Conservation (phyloP, 164 flowering plant genomes). For the Vitis amurensis region DNA sequence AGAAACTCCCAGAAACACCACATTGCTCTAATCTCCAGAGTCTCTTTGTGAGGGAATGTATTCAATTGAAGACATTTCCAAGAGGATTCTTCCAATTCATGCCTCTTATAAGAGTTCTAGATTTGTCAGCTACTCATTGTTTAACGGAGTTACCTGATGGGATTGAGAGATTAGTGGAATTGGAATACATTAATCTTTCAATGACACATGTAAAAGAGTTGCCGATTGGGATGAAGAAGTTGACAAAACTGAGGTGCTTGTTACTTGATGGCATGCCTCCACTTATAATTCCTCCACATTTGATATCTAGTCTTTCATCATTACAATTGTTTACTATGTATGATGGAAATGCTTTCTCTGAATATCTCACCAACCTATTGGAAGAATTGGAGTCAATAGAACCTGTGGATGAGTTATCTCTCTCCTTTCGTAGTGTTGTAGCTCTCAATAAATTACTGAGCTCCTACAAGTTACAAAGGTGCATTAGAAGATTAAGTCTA, state of each 20-base stretch:
- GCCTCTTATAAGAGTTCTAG: conserved; percentile 3
- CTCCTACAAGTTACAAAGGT: too few species aligned
- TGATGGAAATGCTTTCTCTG: too few species aligned
- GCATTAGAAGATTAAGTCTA: too few species aligned
- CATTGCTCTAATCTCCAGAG: background rate
- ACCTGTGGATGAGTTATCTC: background rate
- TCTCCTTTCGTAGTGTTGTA: background rate
- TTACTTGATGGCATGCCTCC: background rate
- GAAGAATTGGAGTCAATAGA: background rate
- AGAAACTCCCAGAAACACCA: background rate
- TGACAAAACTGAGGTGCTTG: background rate
- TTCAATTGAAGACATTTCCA: background rate
- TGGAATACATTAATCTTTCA: conserved; percentile 13
- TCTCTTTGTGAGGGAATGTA: background rate
- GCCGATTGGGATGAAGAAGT: conserved; percentile 1
- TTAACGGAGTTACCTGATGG: background rate
- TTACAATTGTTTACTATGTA: background rate
- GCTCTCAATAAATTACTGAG: too few species aligned
- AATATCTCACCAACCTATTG: background rate
- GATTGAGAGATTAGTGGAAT: background rate
- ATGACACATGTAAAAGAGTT: background rate
- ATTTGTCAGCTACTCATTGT: background rate
- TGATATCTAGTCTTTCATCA: conserved; percentile 9
- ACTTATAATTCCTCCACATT: background rate
- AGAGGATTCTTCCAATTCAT: background rate